Conservation (phyloP, 1,284 basidiomycete genomes). For the Ustilago esculenta region DNA sequence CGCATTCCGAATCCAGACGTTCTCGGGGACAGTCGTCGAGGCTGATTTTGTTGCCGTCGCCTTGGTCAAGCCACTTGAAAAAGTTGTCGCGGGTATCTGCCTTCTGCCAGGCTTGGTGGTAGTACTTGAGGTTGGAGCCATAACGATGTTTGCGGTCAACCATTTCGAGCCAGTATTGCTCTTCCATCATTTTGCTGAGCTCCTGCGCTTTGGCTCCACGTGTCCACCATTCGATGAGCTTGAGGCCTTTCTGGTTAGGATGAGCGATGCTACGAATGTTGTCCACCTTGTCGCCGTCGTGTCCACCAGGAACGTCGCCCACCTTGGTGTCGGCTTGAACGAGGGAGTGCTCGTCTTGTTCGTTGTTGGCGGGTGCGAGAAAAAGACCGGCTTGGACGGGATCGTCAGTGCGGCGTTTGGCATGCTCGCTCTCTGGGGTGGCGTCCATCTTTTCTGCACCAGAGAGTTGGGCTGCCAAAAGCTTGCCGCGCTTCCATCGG, state of each 20-base stretch:
- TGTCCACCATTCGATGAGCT: constrained; percentile 56
- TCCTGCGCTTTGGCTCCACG: constrained; percentile 54
- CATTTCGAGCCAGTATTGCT: constrained; percentile 60
- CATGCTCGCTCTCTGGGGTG: constrained; percentile 13
- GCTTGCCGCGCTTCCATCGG: constrained; percentile 55
- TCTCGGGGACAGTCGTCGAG: constrained; percentile 76
- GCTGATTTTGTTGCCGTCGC: constrained; percentile 75
- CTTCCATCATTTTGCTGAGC: constrained; percentile 59
- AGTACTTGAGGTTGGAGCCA: constrained; percentile 60
- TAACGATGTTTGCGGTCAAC: constrained; percentile 59
- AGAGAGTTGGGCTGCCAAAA: constrained; percentile 52
- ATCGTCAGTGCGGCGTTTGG: constrained; percentile 13
- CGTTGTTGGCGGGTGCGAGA: constrained; percentile 13
- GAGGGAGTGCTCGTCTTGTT: constrained; percentile 19
- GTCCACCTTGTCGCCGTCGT: constrained; percentile 57
- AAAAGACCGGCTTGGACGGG: constrained; percentile 49
- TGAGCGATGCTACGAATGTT: constrained; percentile 56
- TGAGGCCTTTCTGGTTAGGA: constrained; percentile 40
- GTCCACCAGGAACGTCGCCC: constrained; percentile 54
- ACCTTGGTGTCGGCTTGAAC: constrained; percentile 38
- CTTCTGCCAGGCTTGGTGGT: constrained; percentile 54
- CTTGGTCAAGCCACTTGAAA: constrained; percentile 75
- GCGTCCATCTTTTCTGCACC: constrained; percentile 39
- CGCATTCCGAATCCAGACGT: constrained; percentile 75
- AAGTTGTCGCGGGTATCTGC: constrained; percentile 55